Base-by-base conservation (phyloP, 352 stramenopile species). In the Globisporangium canariense region DNA sequence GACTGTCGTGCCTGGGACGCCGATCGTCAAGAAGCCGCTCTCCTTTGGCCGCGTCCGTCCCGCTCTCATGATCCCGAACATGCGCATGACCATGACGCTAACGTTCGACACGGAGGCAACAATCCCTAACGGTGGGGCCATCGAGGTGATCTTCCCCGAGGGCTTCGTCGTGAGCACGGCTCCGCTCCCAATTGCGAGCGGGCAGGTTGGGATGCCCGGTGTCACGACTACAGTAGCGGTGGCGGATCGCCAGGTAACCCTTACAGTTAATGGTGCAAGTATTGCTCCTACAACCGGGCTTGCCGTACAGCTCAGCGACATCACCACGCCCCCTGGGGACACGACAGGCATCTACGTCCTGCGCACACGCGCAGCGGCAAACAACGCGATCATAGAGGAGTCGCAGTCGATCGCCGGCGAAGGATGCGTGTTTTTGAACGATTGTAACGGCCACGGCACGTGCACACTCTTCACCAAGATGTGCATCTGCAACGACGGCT, bases 401-500 rank as follows among this genome's bases (percentile, higher is more conserved):
- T 77, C 72, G 22, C 67, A 66, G 36, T 74, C 62, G 43, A 74
- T 89, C 41, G 72, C 69, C 28, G 83, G 83, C 14, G 83, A 89
- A 60, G 83, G 79, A 8, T 91, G 82, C 58, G 71, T 69, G 9
- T 79, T 84, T 47, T 38, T 88, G 13, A 96, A 94, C 51, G 81
- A 93, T 43, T 98, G 92, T 76, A 94, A 79, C 63, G 83, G 82
- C 28, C 83, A 94, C 64, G 88, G 89, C 9, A 79, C 73, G 18
- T 96, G 89, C 68, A 89, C 86, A 2, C 60, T 92, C 9, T 74
- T 88, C 14, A 82, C 81, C 9, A 84, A 83, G 43, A 68, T 66
- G 3, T 91, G 86, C 55, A 78, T 91, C 41, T 91, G 83, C 61
- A 56, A 88, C 45, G 49, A 60, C 40, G 80, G 83, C 3, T 91